Base-by-base conservation (phyloP, 2,329 filamentous ascomycete genomes). In the Xylariales sp. region DNA sequence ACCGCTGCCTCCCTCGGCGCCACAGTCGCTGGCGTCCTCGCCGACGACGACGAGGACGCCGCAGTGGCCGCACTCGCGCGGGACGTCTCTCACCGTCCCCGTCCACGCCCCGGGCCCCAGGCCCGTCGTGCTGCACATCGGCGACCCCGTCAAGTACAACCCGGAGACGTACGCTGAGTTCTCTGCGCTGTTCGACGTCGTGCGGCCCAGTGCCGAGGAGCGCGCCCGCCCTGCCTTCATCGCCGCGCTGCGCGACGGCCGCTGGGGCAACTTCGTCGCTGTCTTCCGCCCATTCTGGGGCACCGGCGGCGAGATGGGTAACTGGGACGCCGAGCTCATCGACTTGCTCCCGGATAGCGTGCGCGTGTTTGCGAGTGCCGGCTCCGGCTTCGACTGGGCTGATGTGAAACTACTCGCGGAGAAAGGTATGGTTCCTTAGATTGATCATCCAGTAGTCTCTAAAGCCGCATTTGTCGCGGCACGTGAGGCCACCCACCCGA, bases 81-180 rank as follows among this genome's bases (percentile, higher is more conserved):
- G 46, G 0, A 30, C 39, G 1, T 69, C 69, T 34, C 62, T 67
- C 55, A 64, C 76, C 54, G 62, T 75, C 46, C 67, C 74, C 56
- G 63, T 68, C 18, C 54, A 52, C 1, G 57, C 75, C 0, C 49
- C 72, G 3, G 70, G 72, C 5, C 66, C 70, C 16, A 83, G 78
- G 68, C 83, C 80, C 52, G 86, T 90, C 70, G 90, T 96, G 67
- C 86, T 97, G 72, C 91, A 90, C 81, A 89, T 93, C 79, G 93
- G 93, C 70, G 92, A 94, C 75, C 81, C 83, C 8, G 78, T 85
- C 65, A 81, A 80, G 69, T 86, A 85, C 77, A 86, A 86, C 70
- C 81, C 79, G 0, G 76, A 79, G 1, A 84, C 83, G 0, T 85
- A 84, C 72, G 77, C 77, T 39, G 77, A 78, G 68, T 83, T 87